These are phyloP conservation scores for Plectranthus barbatus DNA, from an alignment of 257 asterid species.

Conservation along the genomic window DNA sequence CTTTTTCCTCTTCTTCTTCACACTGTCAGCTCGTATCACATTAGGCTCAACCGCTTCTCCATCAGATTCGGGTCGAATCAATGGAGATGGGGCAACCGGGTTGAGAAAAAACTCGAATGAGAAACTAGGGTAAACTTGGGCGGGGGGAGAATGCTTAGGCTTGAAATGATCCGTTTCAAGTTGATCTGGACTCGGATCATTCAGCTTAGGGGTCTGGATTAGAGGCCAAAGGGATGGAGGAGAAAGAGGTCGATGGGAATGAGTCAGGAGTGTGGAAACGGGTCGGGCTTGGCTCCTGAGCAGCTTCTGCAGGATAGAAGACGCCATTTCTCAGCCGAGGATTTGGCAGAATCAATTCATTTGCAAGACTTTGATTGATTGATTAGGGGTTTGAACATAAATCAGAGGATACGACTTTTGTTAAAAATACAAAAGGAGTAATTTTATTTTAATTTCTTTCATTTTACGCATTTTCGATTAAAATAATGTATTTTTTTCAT, in stretches of 20 bases:
- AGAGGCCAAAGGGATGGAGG: constrained; percentile 15
- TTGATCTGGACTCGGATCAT: constrained; percentile 2
- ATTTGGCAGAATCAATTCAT: constrained; percentile 7
- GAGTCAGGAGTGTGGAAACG: constrained; percentile 22
- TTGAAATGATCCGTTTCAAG: constrained; percentile 14
- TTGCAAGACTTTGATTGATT: not conserved
- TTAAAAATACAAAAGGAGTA: too few species aligned
- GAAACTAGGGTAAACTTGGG: constrained; percentile 41
- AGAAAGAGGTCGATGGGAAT: constrained; percentile 20
- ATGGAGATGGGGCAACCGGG: constrained; percentile 28
- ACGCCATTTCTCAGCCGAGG: constrained; percentile 26
- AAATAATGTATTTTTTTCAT: too few species aligned
- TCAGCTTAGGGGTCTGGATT: constrained; percentile 15
- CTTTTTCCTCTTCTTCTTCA: constrained; percentile 84
- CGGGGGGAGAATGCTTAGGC: constrained; percentile 2
- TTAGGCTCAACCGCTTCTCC: constrained; percentile 32
- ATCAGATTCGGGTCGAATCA: constrained; percentile 16
- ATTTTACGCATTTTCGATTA: too few species aligned
- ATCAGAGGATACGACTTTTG: too few species aligned
- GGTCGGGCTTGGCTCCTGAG: constrained; percentile 41
- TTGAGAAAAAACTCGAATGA: constrained; percentile 43
- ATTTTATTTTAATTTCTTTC: too few species aligned
- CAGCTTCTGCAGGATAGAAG: constrained; percentile 37
- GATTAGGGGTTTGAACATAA: too few species aligned
- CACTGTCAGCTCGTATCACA: constrained; percentile 66